Percentiles rank a stretch among this genome's conserved stretches.
These are phyloP conservation scores for Fusarium verrucosum DNA, from an alignment of 2,329 filamentous ascomycete genomes.

Conservation along the genomic window DNA sequence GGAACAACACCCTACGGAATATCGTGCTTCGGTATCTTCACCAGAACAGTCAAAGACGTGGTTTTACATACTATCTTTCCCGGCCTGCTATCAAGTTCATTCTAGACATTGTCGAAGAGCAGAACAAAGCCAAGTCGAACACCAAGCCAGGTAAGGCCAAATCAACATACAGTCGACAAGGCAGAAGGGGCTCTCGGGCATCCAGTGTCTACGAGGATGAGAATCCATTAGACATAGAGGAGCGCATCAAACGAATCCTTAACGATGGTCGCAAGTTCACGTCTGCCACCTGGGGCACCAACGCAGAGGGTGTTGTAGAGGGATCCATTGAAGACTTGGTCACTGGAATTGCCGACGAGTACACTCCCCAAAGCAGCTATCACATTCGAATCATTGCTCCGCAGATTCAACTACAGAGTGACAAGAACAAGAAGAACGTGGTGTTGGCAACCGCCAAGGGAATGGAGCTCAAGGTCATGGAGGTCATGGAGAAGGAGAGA, in stretches of 20 bases:
- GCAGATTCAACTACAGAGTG: conserved; percentile 97
- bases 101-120: conserved; percentile 95
- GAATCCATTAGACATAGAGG: conserved; percentile 74
- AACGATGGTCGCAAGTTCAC: conserved; percentile 86
- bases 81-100: conserved; percentile 97
- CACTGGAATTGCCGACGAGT: conserved; percentile 85
- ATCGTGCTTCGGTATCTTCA: conserved; percentile 98
- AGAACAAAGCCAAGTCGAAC: conserved; percentile 72
- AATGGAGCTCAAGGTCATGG: conserved; percentile 97
- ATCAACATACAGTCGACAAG: conserved; percentile 43
- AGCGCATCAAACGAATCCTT: conserved; percentile 85
- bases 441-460: conserved; percentile 95
- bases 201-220: conserved; percentile 63
- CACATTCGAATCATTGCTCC: conserved; percentile 94
- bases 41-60: conserved; percentile 93
- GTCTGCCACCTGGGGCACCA: conserved; percentile 46
- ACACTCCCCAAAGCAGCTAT: conserved; percentile 90
- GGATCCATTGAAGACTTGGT: conserved; percentile 69
- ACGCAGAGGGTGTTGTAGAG: conserved; percentile 49
- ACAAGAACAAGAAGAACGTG: conserved; percentile 97
- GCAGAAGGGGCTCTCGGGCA: conserved; percentile 50
- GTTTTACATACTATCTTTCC: conserved; percentile 98
- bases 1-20: conserved; percentile 96
- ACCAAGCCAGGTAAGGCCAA: conserved; percentile 45
- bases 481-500: conserved; percentile 96